Conservation (phyloP, 2,329 filamentous ascomycete genomes). For the Plectosphaerella sp. region DNA sequence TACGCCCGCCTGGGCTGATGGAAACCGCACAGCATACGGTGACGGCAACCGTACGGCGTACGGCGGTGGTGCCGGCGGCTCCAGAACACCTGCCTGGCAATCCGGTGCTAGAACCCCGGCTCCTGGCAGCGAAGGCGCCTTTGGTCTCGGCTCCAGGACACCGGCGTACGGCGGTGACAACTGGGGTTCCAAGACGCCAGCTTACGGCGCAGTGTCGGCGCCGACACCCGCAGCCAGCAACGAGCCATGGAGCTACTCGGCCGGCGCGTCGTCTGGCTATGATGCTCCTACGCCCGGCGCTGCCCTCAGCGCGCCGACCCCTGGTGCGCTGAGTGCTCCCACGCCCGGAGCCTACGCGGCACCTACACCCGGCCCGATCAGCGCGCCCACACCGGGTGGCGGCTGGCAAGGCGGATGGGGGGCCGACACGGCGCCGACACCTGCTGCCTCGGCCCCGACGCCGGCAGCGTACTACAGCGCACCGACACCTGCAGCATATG, state of each 20-base stretch:
- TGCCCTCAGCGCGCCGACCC: conserved; percentile 55
- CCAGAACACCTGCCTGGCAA: conserved; percentile 73
- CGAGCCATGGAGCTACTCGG: conserved; percentile 58
- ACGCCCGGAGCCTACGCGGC: conserved; percentile 67
- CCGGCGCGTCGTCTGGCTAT: conserved; percentile 48
- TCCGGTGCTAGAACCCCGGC: conserved; percentile 71
- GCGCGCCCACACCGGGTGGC: conserved; percentile 66
- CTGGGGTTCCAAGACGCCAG: conserved; percentile 74
- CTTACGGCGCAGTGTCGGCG: conserved; percentile 54
- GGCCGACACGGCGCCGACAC: conserved; percentile 62
- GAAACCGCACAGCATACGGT: conserved; percentile 64
- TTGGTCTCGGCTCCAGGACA: conserved; percentile 64
- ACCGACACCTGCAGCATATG: conserved; percentile 61
- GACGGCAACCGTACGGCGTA: conserved; percentile 75
- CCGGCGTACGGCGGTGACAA: conserved; percentile 59
- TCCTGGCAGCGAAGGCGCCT: conserved; percentile 43
- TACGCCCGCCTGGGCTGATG: conserved; percentile 68
- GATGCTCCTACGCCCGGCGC: conserved; percentile 67
- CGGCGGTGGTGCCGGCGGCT: conserved; percentile 49
- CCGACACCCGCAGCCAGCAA: conserved; percentile 54
- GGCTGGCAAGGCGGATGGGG: conserved; percentile 55
- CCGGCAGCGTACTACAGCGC: conserved; percentile 62
- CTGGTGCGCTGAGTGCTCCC: conserved; percentile 61
- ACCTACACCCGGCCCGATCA: conserved; percentile 55
- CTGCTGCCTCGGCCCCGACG: conserved; percentile 61